phyloP scores from a whole-genome alignment of 2,329 filamentous ascomycete genomes.

The Colletotrichum costaricense region DNA sequence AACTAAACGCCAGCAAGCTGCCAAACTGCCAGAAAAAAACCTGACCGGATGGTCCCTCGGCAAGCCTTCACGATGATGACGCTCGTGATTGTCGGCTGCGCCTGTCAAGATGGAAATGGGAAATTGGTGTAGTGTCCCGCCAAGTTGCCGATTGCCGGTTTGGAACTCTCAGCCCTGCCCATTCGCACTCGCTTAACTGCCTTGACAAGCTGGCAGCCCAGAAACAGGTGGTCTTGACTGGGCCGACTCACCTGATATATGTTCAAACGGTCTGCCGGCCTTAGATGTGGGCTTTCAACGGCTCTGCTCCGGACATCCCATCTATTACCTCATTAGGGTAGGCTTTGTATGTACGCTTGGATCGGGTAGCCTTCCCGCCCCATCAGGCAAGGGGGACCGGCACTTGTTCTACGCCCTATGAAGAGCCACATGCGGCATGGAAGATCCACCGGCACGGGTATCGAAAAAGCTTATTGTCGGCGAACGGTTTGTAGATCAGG shows the following conservation, averaged over 20 bases:
- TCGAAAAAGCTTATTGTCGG: not conserved
- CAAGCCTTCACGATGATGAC: not conserved
- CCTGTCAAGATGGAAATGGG: not conserved
- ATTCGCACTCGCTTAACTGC: conserved; percentile 11
- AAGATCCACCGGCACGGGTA: conserved; percentile 1
- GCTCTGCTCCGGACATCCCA: conserved; percentile 7
- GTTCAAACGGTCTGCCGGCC: conserved; percentile 6
- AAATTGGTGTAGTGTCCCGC: not conserved
- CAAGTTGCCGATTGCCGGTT: conserved; percentile 13
- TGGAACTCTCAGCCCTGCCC: not conserved
- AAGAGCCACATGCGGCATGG: not conserved
- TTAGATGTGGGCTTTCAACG: not conserved
- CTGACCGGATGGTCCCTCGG: not conserved
- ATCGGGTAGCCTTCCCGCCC: not conserved
- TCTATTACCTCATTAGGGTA: not conserved
- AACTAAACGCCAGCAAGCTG: not conserved
- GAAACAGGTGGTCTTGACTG: not conserved
- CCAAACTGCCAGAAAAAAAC: not conserved
- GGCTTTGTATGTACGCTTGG: not conserved
- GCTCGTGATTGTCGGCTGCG: conserved; percentile 2
- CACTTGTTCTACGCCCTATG: not conserved
- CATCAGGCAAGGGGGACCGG: not conserved
- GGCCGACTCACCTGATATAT: conserved; percentile 8
- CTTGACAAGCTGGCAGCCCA: not conserved
- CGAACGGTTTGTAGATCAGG: conserved; percentile 19